Evolutionary conservation across 2,329 filamentous ascomycete genomes (phyloP), one percentile per base, ranked within the genome.

Genomic region (Colletotrichum gigasporum): DNA sequence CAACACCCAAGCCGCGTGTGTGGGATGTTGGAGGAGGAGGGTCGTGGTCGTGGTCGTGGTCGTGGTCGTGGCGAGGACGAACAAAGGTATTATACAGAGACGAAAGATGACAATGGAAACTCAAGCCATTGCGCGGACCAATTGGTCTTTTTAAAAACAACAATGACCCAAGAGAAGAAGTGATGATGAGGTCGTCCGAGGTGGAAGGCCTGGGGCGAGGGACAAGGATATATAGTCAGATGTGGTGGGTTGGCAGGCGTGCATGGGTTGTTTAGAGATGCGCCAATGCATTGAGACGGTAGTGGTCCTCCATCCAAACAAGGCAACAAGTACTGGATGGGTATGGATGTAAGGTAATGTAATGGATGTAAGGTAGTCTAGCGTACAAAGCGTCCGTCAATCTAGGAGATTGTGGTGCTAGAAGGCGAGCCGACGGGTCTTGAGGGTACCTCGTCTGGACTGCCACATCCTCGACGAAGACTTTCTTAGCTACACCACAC

Each of bases 201-300:
- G 44, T 37, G 71, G 70, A 69, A 72, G 71, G 71, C 69, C 72
- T 72, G 75, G 75, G 75, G 76, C 76, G 76, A 72, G 71, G 77
- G 74, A 74, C 75, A 76, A 76, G 75, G 78, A 82, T 83, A 83
- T 83, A 83, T 82, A 83, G 76, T 70, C 73, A 73, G 71, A 52
- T 65, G 54, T 53, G 52, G 58, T 58, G 52, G 59, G 51, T 41
- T 44, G 52, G 58, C 41, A 53, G 58, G 24, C 57, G 44, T 48
- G 61, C 57, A 55, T 55, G 48, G 50, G 53, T 50, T 48, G 47
- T 54, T 24, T 50, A 63, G 59, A 66, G 64, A 66, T 63, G 64
- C 48, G 54, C 60, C 64, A 47, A 61, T 67, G 64, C 54, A 67
- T 67, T 22, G 48, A 52, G 45, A 64, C 32, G 64, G 61, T 56